Base-by-base conservation (phyloP, 371 early-diverging fungal genomes). In the Mortierella sp. region DNA sequence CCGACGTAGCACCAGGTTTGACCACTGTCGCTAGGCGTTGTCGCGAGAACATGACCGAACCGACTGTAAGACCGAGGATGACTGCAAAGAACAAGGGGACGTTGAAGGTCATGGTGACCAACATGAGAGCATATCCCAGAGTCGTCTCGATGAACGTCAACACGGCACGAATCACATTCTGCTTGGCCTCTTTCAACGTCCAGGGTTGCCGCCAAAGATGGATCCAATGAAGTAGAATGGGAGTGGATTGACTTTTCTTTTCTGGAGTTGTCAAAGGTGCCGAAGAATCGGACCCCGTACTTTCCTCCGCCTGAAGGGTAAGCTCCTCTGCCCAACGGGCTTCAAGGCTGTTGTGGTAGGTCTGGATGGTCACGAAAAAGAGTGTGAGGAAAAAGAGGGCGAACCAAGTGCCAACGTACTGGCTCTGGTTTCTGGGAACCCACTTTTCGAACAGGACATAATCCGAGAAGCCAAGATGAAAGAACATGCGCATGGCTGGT, bases 31-130 rank as follows among this genome's bases (percentile, higher is more conserved):
- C 31, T 19, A 58, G 43, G 8, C 54, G 54, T 59, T 63, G 71
- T 50, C 80, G 54, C 47, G 80, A 66, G 53, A 83, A 88, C n/a
- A 86, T 46, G 52, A 85, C 82, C 2, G 79, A 61, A 4, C 91
- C 91, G 10, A 85, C 67, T 0, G 81, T 83, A 48, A 88, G 64
- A 41, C 91, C 89, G 7, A 71, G 14, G 13, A 88, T 78, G 31
- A 86, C 85, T 14, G 87, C 83, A 61, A 87, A 79, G 72, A 88
- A 89, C 47, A 89, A 55, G 0, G 84, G 83, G 18, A 90, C 84
- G 61, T 90, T 90, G 71, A 84, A 90, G 12, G 89, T 86, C 91
- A 90, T 90, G 54, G 84, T 83, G 19, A 89, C 64, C 63, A 90
- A 65, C 91, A 90, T 90, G 55, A 88, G 74, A 0, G 78, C 51